These are phyloP conservation scores for Epichloe festucae DNA, from an alignment of 2,329 filamentous ascomycete genomes.

Conservation along the genomic window DNA sequence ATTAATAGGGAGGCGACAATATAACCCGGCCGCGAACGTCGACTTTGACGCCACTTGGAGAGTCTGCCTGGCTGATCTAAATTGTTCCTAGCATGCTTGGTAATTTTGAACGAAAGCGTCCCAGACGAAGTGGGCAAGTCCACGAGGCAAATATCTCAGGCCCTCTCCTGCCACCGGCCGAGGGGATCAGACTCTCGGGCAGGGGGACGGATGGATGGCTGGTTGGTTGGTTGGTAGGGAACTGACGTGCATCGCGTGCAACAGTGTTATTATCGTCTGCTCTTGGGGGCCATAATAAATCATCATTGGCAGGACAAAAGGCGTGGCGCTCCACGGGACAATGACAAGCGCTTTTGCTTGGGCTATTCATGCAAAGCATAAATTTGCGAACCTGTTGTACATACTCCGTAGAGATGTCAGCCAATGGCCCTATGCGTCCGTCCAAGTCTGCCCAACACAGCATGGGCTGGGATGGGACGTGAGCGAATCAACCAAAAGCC, in stretches of 20 bases:
- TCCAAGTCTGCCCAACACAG: neutral
- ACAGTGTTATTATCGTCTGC: neutral
- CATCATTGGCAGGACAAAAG: neutral
- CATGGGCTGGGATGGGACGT: neutral
- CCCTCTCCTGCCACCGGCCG: neutral
- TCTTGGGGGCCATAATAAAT: neutral
- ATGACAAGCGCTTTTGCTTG: neutral
- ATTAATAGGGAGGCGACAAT: too few species aligned
- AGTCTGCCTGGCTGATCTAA: too few species aligned
- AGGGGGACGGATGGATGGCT: too few species aligned
- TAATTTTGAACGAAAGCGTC: too few species aligned
- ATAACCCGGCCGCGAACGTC: too few species aligned
- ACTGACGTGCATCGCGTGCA: neutral
- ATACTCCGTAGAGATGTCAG: neutral
- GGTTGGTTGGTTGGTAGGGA: neutral
- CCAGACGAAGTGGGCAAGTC: neutral
- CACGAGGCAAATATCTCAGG: neutral
- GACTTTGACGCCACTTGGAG: too few species aligned
- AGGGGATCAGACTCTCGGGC: neutral
- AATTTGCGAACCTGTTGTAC: neutral
- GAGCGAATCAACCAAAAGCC: too few species aligned
- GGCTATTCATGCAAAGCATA: slow-evolving; percentile 2
- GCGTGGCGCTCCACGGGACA: neutral
- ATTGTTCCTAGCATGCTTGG: too few species aligned
- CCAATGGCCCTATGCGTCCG: neutral